Percentiles rank a stretch among this genome's conserved stretches.
phyloP scores from a whole-genome alignment of 257 asterid genomes.

The Echium plantagineum region DNA sequence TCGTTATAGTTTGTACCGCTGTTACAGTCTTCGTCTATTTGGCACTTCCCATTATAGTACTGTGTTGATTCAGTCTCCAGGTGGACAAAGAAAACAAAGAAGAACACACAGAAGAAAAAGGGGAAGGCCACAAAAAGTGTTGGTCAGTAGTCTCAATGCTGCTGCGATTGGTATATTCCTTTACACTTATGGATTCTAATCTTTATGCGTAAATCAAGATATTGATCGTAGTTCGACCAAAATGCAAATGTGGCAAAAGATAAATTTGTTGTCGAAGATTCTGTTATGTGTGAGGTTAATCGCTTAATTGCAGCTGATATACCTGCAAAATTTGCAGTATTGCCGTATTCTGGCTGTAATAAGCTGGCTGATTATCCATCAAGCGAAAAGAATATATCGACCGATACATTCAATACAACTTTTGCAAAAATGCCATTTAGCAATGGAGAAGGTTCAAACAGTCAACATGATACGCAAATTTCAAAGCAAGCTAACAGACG shows the following conservation, averaged over 20 bases:
- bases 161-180: constrained; percentile 22
- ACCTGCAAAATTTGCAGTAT: background rate
- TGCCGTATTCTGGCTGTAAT: constrained; percentile 11
- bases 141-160: constrained; percentile 10
- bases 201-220: constrained; percentile 4
- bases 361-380: constrained; percentile 11
- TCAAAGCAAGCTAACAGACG: constrained; percentile 29
- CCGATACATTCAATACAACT: too few relatives aligned
- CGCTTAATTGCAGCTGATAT: constrained; percentile 19
- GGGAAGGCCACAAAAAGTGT: constrained; percentile 42
- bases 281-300: constrained; percentile 7
- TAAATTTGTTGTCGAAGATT: constrained; percentile 19
- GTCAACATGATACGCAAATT: constrained; percentile 21
- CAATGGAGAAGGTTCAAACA: constrained; percentile 20
- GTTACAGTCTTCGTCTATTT: background rate
- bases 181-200: background rate
- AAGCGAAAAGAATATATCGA: constrained; percentile 17
- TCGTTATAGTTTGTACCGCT: background rate
- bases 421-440: constrained; percentile 13
- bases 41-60: constrained; percentile 11
- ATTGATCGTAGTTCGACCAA: constrained; percentile 7
- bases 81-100: constrained; percentile 6
- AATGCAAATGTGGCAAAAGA: constrained; percentile 12
- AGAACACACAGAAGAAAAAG: constrained; percentile 24
- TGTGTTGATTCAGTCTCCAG: constrained; percentile 23